These are phyloP conservation scores for Panicum hallii DNA, from an alignment of 202 grass and related monocot species.

Conservation along the genomic window DNA sequence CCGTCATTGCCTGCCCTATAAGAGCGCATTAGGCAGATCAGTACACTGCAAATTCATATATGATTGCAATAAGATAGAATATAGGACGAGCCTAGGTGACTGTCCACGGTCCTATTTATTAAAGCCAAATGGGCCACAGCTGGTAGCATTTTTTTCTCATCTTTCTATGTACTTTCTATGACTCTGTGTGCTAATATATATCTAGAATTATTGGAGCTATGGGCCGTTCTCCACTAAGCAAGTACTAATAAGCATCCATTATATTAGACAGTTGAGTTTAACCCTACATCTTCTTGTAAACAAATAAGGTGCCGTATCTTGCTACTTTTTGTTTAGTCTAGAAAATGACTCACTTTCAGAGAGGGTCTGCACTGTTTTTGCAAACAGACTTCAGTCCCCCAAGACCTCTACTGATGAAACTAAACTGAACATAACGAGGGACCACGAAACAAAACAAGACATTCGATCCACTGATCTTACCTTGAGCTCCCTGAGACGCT, in stretches of 20 bases:
- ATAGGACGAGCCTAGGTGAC: neutral
- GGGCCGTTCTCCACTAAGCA: neutral
- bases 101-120: neutral
- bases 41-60: neutral
- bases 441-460: too few species aligned
- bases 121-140: constrained; percentile 5
- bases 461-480: constrained; percentile 35
- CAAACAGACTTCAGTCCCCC: neutral
- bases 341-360: constrained; percentile 39
- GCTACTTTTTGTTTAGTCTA: constrained; percentile 22
- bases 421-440: neutral
- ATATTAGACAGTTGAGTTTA: neutral
- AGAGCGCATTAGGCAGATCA: neutral
- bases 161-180: constrained; percentile 3
- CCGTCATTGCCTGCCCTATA: neutral
- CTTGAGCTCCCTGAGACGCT: constrained; percentile 66
- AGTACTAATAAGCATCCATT: neutral
- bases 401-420: neutral
- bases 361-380: neutral
- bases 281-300: neutral
- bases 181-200: neutral
- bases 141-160: neutral
- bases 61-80: neutral
- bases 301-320: neutral
- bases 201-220: neutral